Evolutionary conservation across 169 alveolate species (phyloP).

Genomic region (Plasmodium berghei): DNA sequence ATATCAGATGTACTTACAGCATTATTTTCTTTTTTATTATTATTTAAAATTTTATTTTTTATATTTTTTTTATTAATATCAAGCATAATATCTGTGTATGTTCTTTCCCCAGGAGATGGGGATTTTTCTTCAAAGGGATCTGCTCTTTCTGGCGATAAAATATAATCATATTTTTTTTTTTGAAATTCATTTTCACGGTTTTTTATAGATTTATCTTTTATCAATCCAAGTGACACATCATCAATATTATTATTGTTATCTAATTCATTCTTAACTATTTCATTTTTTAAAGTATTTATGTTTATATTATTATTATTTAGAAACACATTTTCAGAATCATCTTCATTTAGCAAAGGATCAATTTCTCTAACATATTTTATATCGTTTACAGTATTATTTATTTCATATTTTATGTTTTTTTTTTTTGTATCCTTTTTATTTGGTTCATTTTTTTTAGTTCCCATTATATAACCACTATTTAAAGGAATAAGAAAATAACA

Average conservation of each 20-base stretch:
- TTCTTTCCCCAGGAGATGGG: slow-evolving; percentile 82
- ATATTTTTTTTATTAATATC: slow-evolving; percentile 28
- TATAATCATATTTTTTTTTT: slow-evolving; percentile 77
- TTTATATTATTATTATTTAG: slow-evolving; percentile 7
- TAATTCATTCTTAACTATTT: slow-evolving; percentile 28
- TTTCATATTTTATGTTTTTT: not conserved
- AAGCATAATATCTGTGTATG: slow-evolving; percentile 78
- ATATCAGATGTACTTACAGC: slow-evolving; percentile 74
- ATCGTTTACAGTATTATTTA: not conserved
- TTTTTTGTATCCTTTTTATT: not conserved
- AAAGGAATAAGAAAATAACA: too few relatives aligned
- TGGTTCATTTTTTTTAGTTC: slow-evolving; percentile 3
- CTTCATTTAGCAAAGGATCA: slow-evolving; percentile 25
- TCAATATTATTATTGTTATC: slow-evolving; percentile 14
- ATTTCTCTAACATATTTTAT: slow-evolving; percentile 40
- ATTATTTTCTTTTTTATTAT: slow-evolving; percentile 4
- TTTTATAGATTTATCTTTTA: slow-evolving; percentile 78
- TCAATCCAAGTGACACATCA: slow-evolving; percentile 30
- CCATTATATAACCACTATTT: not conserved
- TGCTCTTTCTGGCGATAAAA: slow-evolving; percentile 88
- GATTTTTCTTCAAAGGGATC: slow-evolving; percentile 87
- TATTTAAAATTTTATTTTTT: slow-evolving; percentile 4
- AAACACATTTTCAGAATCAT: not conserved
- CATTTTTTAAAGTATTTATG: slow-evolving; percentile 14
- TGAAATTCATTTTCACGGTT: slow-evolving; percentile 82